Evolutionary conservation across 495 filamentous ascomycete species (phyloP), one percentile per base, ranked within the genome.

Genomic region (Articulospora tetracladia): DNA sequence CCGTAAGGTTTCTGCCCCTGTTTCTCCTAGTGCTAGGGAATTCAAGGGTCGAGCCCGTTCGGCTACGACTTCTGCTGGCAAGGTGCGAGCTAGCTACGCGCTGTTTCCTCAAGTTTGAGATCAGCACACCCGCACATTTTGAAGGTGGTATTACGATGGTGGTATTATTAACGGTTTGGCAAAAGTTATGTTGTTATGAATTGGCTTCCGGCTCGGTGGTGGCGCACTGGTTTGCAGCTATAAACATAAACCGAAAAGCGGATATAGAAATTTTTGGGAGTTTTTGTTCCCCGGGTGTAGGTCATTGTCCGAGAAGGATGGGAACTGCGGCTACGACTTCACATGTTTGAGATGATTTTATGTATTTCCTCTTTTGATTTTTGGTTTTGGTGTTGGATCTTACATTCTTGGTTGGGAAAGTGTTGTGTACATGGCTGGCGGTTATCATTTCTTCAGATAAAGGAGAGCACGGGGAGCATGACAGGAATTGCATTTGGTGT

Each of bases 31-130:
- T 41, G 53, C 58, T 0, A 53, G 22, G 19, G 61, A 62, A 51
- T 63, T 62, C 52, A 63, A 58, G 47, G 51, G 44, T 0, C 50
- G 63, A 11, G 54, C 63, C 0, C 63, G 66, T 32, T 56, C 62
- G 0, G 57, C 60, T 4, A 53, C 62, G 2, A 41, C 57, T 15
- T 34, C 26, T 34, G 55, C 32, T 19, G 41, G 41, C 0, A 34
- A 46, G 49, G 20, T 48, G 25, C 60, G 66, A 53, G 63, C 57
- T 25, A 65, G 61, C 28, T 68, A 68, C 47, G 62, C 50, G 54
- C 46, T 68, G 41, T 68, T 68, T 34, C 66, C 66, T 39, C 66
- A 68, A 34, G 41, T 63, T 17, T 68, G 32, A 68, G 17, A 11
- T 6, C 11, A 17, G 8, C 47, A 50, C 22, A 50, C 20, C 4